Percentiles rank a stretch among this genome's conserved stretches.
phyloP scores from a whole-genome alignment of 169 alveolate species.

The Plasmodium coatneyi region DNA sequence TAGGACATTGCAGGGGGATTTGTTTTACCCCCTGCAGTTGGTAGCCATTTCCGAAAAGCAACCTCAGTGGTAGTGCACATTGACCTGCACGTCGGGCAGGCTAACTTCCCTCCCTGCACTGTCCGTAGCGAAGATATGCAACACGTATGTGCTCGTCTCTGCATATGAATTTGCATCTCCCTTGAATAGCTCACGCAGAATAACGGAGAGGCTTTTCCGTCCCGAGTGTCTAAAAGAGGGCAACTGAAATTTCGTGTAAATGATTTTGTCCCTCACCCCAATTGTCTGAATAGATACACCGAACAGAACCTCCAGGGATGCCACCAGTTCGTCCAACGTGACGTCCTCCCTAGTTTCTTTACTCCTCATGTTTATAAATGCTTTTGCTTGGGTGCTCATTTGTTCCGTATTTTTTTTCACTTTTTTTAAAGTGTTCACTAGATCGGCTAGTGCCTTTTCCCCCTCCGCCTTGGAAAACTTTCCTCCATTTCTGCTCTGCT shows the following conservation, averaged over 20 bases:
- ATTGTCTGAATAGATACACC: slow-evolving; percentile 50
- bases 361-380: background rate
- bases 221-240: background rate
- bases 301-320: slow-evolving; percentile 22
- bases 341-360: slow-evolving; percentile 4
- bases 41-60: background rate
- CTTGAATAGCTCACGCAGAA: slow-evolving; percentile 13
- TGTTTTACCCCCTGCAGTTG: background rate
- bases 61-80: background rate
- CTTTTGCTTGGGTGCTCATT: background rate
- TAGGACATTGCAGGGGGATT: background rate
- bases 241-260: slow-evolving; percentile 23
- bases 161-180: background rate
- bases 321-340: slow-evolving; percentile 45
- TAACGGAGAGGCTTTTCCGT: background rate
- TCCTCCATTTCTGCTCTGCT: background rate
- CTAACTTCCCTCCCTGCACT: slow-evolving; percentile 1
- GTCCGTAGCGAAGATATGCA: slow-evolving; percentile 45
- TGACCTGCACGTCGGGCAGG: slow-evolving; percentile 50
- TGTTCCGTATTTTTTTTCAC: background rate
- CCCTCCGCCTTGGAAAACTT: background rate
- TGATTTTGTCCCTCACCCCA: slow-evolving; percentile 46
- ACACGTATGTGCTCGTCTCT: background rate
- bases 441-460: background rate
- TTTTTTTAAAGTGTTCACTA: background rate